phyloP scores from a whole-genome alignment of 2,329 filamentous ascomycete species.

The Nemania sp. region DNA sequence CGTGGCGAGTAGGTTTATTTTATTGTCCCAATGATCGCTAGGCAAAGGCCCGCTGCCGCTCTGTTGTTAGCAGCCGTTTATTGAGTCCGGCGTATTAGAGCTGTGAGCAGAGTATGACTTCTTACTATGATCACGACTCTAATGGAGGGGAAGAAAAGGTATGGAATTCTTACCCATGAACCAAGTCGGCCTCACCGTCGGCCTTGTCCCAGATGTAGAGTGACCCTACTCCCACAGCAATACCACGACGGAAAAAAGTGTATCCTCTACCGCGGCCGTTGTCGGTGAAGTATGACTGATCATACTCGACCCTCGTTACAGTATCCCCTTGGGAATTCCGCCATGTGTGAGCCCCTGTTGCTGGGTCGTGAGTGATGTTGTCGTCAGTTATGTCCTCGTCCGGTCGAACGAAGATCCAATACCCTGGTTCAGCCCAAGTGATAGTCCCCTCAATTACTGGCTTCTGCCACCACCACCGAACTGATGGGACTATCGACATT shows the following conservation, averaged over 20 bases:
- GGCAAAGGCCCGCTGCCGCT: no score
- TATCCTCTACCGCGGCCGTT: conserved; percentile 2
- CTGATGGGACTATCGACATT: neutral
- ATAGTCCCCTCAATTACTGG: neutral
- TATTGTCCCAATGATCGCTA: no score
- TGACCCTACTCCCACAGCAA: neutral
- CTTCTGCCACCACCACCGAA: neutral
- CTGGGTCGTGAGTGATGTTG: no score
- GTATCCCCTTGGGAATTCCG: no score
- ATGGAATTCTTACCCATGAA: neutral
- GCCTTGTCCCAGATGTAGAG: neutral
- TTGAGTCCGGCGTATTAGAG: no score
- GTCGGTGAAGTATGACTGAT: neutral
- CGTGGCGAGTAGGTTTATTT: no score
- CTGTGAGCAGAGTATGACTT: neutral
- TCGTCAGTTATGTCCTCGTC: neutral
- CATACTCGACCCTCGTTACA: neutral
- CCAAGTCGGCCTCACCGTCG: neutral
- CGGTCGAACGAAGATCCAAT: neutral
- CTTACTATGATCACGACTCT: neutral
- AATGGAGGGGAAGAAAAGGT: neutral
- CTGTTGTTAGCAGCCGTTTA: no score
- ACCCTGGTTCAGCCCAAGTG: neutral
- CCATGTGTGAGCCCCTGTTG: no score
- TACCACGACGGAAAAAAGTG: neutral